Percentiles rank a stretch among this genome's conserved stretches.
Evolutionary conservation across 805 yeast species (phyloP).

Genomic region (Kurtzmaniella fragi): DNA sequence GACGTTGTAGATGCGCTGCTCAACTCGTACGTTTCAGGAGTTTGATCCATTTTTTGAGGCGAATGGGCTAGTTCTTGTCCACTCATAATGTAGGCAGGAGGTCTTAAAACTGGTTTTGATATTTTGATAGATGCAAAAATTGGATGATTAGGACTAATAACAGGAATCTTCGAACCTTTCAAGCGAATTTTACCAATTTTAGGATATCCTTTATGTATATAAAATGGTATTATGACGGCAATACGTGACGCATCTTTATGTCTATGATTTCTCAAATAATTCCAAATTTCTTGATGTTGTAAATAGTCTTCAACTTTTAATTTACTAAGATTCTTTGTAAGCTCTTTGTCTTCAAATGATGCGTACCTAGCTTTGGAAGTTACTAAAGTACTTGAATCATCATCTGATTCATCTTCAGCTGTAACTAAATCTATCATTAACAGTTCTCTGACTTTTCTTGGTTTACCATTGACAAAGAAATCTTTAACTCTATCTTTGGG

Average conservation of each 20-base stretch:
- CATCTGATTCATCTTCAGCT: conserved; percentile 2
- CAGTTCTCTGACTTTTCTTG: background rate
- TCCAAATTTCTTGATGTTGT: conserved; percentile 2
- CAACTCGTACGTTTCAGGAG: no score
- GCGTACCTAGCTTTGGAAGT: background rate
- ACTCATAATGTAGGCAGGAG: no score
- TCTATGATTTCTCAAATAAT: conserved; percentile 2
- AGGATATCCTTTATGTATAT: conserved; percentile 15
- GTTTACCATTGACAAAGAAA: conserved; percentile 7
- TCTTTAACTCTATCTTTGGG: conserved; percentile 26
- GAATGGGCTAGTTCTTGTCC: no score
- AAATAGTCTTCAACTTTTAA: background rate
- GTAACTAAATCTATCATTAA: background rate
- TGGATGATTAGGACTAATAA: conserved; percentile 24
- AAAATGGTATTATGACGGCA: conserved; percentile 21
- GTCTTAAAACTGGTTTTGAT: background rate
- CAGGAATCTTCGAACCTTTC: conserved; percentile 19
- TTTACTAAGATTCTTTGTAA: background rate
- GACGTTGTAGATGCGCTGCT: no score
- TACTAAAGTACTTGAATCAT: conserved; percentile 3
- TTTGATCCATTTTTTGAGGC: no score
- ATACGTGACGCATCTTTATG: conserved; percentile 13
- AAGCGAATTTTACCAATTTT: conserved; percentile 3
- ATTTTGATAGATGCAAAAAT: conserved; percentile 22
- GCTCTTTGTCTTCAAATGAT: conserved; percentile 2